Percentiles rank a stretch among this genome's conserved stretches.
Evolutionary conservation across 2,329 filamentous ascomycete genomes (phyloP).

Genomic region (Aureobasidium sp.): DNA sequence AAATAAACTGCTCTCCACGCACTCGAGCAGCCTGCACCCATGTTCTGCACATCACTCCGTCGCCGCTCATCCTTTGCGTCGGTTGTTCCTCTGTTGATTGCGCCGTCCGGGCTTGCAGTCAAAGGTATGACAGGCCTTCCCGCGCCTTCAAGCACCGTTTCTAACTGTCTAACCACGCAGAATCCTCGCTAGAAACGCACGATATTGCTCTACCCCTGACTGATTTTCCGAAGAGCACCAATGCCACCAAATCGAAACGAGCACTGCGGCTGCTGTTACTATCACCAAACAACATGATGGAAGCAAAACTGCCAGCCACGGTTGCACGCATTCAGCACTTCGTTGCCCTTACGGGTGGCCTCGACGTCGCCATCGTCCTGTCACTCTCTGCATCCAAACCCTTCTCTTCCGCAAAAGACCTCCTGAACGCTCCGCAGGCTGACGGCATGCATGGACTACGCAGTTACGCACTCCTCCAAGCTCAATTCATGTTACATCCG

Average conservation of each 20-base stretch:
- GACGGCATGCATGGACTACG: conserved; percentile 14
- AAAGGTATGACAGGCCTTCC: conserved; percentile 21
- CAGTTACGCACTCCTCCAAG: conserved; percentile 23
- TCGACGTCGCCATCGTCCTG: conserved; percentile 25
- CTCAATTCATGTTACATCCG: conserved; percentile 16
- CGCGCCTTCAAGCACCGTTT: not conserved
- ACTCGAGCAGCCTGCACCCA: conserved; percentile 8
- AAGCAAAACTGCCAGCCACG: conserved; percentile 17
- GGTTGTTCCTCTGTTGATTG: conserved; percentile 27
- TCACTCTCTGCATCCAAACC: conserved; percentile 19
- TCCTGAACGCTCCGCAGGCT: not conserved
- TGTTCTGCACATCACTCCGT: conserved; percentile 36
- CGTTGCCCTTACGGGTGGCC: conserved; percentile 21
- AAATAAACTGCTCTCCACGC: not conserved
- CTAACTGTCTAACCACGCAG: conserved; percentile 17
- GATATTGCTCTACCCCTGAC: conserved; percentile 26
- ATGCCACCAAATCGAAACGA: conserved; percentile 9
- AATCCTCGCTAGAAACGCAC: conserved; percentile 27
- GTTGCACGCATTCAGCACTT: conserved; percentile 26
- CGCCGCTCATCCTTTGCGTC: conserved; percentile 30
- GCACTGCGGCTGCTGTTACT: conserved; percentile 26
- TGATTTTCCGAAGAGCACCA: conserved; percentile 1
- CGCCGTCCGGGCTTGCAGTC: conserved; percentile 20
- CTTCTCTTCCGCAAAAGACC: not conserved
- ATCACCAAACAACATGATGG: conserved; percentile 19